A percentile compares a stretch with the other conserved stretches of the same genome.
These are phyloP conservation scores for Durotheca rogersii DNA, from an alignment of 495 filamentous ascomycete species.

Conservation along the genomic window DNA sequence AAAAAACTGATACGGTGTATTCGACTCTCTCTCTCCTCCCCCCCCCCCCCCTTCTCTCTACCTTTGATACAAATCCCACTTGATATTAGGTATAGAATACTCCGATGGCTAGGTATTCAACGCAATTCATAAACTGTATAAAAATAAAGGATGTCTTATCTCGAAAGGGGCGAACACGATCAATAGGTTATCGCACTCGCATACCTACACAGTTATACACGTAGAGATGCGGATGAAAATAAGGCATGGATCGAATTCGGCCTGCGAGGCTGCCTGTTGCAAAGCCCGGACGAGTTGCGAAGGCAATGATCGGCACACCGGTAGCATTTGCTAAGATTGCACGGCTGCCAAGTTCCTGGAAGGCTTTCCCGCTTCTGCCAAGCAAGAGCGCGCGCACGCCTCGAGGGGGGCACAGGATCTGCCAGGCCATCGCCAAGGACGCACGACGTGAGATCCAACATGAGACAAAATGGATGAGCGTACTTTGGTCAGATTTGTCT, in stretches of 20 bases:
- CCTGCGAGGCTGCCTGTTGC: background rate
- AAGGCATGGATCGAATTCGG: background rate
- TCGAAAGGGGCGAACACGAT: too few species aligned
- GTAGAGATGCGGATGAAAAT: background rate
- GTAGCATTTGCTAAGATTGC: conserved; percentile 25
- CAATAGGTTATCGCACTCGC: too few species aligned
- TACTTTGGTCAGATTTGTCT: too few species aligned
- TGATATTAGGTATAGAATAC: too few species aligned
- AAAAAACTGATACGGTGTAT: too few species aligned
- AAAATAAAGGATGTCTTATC: too few species aligned
- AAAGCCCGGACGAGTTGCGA: background rate
- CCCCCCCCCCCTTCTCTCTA: too few species aligned
- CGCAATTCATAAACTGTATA: too few species aligned
- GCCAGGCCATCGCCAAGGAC: conserved; percentile 26
- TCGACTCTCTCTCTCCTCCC: too few species aligned
- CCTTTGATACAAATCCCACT: too few species aligned
- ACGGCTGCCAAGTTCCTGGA: conserved; percentile 13
- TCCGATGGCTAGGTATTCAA: too few species aligned
- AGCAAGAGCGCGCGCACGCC: conserved; percentile 17
- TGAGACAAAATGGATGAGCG: too few species aligned
- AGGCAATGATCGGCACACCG: conserved; percentile 23
- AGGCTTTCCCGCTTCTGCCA: conserved; percentile 26
- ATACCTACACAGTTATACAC: background rate
- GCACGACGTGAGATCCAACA: conserved; percentile 23
- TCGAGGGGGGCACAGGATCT: conserved; percentile 2